Evolutionary conservation across 225 moss, liverwort and hornwort genomes (phyloP).

Genomic region (Anthoceros angustus): DNA sequence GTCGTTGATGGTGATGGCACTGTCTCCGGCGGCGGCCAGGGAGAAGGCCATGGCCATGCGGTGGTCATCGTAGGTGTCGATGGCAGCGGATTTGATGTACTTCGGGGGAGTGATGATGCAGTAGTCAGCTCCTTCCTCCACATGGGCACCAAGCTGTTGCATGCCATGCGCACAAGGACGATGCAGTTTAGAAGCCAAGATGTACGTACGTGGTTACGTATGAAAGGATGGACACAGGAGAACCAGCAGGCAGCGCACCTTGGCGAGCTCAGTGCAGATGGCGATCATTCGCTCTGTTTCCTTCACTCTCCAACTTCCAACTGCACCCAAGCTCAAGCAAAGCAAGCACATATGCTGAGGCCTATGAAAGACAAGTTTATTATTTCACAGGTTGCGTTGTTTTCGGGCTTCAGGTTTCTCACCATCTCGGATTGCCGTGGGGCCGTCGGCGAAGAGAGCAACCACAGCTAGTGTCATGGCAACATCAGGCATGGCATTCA

Average conservation of each 20-base stretch:
- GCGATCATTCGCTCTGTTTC: conserved; percentile 98
- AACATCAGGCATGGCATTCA: conserved; percentile 95
- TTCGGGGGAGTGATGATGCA: conserved; percentile 74
- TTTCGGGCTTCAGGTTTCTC: conserved; percentile 2
- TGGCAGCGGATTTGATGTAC: conserved; percentile 29
- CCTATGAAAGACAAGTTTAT: neutral
- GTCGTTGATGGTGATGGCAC: conserved; percentile 60
- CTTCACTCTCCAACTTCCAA: conserved; percentile 98
- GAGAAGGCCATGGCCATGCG: conserved; percentile 98
- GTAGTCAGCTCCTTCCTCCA: conserved; percentile 70
- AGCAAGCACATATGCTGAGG: conserved; percentile 2
- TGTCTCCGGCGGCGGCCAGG: conserved; percentile 56
- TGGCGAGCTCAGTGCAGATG: conserved; percentile 59
- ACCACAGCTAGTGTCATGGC: conserved; percentile 98
- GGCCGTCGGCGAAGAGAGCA: conserved; percentile 63
- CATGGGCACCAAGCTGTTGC: conserved; percentile 61
- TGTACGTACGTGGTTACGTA: neutral
- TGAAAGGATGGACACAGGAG: neutral
- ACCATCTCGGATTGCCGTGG: conserved; percentile 80
- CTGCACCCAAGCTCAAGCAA: conserved; percentile 22
- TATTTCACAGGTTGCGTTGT: neutral
- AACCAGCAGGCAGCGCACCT: conserved; percentile 24
- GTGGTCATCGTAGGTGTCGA: conserved; percentile 85
- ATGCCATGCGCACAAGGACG: neutral
- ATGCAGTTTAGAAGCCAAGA: neutral